A percentile compares a stretch with the other conserved stretches of the same genome.
phyloP scores from a whole-genome alignment of 2,329 filamentous ascomycete genomes.

The Ophiocordyceps sinensis region DNA sequence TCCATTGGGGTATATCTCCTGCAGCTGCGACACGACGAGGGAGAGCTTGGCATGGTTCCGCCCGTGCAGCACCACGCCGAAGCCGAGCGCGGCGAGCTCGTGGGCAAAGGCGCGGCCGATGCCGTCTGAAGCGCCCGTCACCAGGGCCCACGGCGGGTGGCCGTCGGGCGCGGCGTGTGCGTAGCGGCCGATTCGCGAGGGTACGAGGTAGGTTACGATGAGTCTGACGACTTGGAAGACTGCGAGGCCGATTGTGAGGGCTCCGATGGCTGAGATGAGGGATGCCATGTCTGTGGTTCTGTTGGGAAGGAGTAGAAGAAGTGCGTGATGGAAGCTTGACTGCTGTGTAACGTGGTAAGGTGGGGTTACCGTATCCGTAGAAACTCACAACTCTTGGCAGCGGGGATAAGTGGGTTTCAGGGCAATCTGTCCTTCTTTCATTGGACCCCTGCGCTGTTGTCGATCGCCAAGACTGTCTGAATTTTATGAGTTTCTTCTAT shows the following conservation, averaged over 20 bases:
- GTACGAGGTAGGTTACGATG: neutral
- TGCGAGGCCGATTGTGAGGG: neutral
- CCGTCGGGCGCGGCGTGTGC: neutral
- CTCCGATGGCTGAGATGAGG: neutral
- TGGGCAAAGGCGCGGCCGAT: constrained; percentile 8
- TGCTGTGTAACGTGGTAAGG: no score
- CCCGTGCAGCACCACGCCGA: neutral
- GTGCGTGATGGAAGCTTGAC: no score
- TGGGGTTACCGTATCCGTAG: no score
- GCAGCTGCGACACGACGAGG: neutral
- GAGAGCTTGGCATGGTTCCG: neutral
- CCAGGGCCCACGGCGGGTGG: constrained; percentile 21
- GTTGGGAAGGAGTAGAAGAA: no score
- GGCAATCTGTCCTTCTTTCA: no score
- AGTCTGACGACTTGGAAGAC: neutral
- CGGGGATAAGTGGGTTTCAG: no score
- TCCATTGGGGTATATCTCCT: neutral
- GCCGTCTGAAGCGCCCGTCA: constrained; percentile 40
- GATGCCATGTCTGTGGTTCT: neutral
- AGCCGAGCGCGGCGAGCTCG: neutral
- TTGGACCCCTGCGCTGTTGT: no score
- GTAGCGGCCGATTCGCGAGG: neutral
- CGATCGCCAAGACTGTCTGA: no score
- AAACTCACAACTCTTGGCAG: no score
- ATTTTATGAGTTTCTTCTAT: no score